Base-by-base conservation (phyloP, 83 land plant species). In the Isoetes engelmannii region DNA sequence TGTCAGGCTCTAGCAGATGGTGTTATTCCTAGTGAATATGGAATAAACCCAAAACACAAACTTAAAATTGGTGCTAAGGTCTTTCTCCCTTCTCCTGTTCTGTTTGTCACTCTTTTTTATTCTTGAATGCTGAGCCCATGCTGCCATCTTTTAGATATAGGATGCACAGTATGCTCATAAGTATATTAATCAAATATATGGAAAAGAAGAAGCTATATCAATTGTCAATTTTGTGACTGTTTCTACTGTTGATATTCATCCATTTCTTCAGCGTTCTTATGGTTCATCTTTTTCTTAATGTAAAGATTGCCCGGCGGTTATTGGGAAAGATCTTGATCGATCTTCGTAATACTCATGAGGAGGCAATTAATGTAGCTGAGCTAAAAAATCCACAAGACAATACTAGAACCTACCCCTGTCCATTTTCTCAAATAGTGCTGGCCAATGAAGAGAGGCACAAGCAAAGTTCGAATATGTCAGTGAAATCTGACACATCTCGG, bases 61-160 rank as follows among this genome's bases (percentile, higher is more conserved):
- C 85, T 95, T 49, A 92, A 86, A 77, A 95, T 95, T 77, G 99
- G 99, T 7, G 87, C 99, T 61, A 95, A 95, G 99, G 99, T 79
- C 13, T 53, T 53, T 13, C 55, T 53, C 13, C 13, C 55, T 53
- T 53, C 55, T 53, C 2, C 2, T 51, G 2, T 51, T 12, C 55
- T 51, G 12, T 51, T 15, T 87, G 69, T 47, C 20, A 65, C 13
- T 47, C 6, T 54, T 21, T 19, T 6, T 65, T 37, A 28, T 28
- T 28, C 2, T 28, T 28, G 37, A 28, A 28, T 37, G 47, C 67
- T 37, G 3, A 64, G 37, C 37, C 2, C 37, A 28, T 28, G 37
- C 0, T 28, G 37, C 2, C 37, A 28, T 0, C 37, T 28, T 28
- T 28, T 28, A 28, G 37, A 28, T 28, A 28, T 28, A 28, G 37